Conservation (phyloP, 306 rosid genomes). For the Styphnolobium japonicum region DNA sequence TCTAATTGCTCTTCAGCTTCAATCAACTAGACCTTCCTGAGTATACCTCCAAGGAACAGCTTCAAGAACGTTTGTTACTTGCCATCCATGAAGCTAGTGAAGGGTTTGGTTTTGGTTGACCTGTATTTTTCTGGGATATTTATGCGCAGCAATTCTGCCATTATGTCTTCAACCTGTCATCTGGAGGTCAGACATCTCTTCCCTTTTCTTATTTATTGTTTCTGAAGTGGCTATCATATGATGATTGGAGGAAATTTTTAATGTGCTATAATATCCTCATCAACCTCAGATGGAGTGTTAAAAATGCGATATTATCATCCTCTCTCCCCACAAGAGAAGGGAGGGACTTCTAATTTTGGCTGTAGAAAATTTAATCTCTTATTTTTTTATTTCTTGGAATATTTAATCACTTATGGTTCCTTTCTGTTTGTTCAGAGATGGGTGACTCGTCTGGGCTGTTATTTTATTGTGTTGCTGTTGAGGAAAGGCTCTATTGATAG, state of each 20-base stretch:
- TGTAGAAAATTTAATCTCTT: neutral
- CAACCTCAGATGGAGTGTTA: neutral
- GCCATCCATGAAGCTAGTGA: slow-evolving; percentile 98
- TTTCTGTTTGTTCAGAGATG: slow-evolving; percentile 30
- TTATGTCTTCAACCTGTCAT: slow-evolving; percentile 41
- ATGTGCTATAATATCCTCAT: neutral
- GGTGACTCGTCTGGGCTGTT: slow-evolving; percentile 20
- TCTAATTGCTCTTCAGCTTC: slow-evolving; percentile 54
- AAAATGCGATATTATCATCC: neutral
- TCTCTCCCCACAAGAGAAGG: neutral
- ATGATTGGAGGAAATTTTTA: neutral
- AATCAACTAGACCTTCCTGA: slow-evolving; percentile 99
- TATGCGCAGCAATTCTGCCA: slow-evolving; percentile 34
- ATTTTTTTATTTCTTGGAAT: neutral
- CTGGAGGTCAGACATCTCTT: slow-evolving; percentile 50
- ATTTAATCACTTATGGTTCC: neutral
- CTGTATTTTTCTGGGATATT: neutral
- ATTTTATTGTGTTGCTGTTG: neutral
- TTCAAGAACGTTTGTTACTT: slow-evolving; percentile 90
- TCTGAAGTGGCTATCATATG: neutral
- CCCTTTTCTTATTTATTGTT: neutral
- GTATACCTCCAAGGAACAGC: slow-evolving; percentile 90
- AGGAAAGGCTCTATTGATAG: slow-evolving; percentile 23
- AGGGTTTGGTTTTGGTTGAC: slow-evolving; percentile 96
- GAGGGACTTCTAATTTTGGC: neutral